A percentile compares a stretch with the other conserved stretches of the same genome.
phyloP scores from a whole-genome alignment of 768 basidiomycete genomes.

The Pleurotus salmoneostramineus region DNA sequence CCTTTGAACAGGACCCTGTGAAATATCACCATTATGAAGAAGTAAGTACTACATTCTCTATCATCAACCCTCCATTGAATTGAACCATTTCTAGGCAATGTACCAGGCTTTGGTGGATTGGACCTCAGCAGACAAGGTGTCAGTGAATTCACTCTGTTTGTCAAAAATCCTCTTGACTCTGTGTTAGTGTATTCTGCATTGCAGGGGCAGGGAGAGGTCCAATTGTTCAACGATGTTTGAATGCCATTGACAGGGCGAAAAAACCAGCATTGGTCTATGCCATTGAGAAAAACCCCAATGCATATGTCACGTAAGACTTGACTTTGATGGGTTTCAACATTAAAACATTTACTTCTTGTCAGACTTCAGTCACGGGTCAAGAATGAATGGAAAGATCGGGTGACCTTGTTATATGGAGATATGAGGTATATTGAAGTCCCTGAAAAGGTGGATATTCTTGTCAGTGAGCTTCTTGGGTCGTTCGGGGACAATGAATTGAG shows the following conservation, averaged over 20 bases:
- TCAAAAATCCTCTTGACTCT: neutral
- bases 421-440: constrained; percentile 86
- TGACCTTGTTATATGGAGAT: constrained; percentile 88
- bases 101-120: constrained; percentile 76
- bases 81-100: constrained; percentile 53
- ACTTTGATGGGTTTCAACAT: neutral
- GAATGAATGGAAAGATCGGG: constrained; percentile 78
- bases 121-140: constrained; percentile 60
- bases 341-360: constrained; percentile 5
- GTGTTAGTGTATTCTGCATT: constrained; percentile 73
- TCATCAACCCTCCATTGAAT: constrained; percentile 2
- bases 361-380: constrained; percentile 84
- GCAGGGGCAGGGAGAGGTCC: constrained; percentile 96
- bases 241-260: constrained; percentile 65
- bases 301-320: constrained; percentile 82
- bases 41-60: constrained; percentile 33
- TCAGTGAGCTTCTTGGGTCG: constrained; percentile 93
- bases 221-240: constrained; percentile 79
- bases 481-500: constrained; percentile 99
- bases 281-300: constrained; percentile 96
- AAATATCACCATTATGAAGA: constrained; percentile 97
- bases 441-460: constrained; percentile 86
- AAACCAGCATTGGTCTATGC: constrained; percentile 72
- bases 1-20: constrained; percentile 96
- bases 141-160: constrained; percentile 21